Base-by-base conservation (phyloP, 768 basidiomycete genomes). In the Gloeostereum incarnatum region DNA sequence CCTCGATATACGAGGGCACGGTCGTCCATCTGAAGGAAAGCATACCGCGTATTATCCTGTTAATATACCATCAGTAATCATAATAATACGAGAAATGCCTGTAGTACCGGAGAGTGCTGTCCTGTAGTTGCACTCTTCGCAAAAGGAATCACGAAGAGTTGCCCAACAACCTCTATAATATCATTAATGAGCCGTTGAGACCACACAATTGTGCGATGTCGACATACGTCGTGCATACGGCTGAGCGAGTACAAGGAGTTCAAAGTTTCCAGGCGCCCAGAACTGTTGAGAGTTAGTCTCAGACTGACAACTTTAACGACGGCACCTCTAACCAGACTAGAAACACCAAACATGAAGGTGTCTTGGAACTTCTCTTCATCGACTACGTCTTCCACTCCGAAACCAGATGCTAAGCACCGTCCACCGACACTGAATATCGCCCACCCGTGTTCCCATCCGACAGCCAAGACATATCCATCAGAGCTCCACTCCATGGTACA, bases 11-110 rank as follows among this genome's bases (percentile, higher is more conserved):
- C 79, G 1, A 96, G 69, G 2, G 87, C 85, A 29, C 90, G 78
- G 49, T 98, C 94, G 50, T 97, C 92, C 76, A 93, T 78, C 60
- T 94, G 91, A 27, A 97, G 67, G 60, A 94, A 94, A 1, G 90
- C 93, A 53, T 94, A 94, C 47, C 88, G 80, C 6, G 92, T 91
- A 53, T 96, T 97, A 53, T 97, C 93, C 90, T 92, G 31, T 30
- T 27, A 27, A n/a, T n/a, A n/a, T n/a, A 31, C 3, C 20, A 1
- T 43, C 18, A 43, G 36, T n/a, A 18, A 10, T 23, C 38, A 10
- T 18, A n/a, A 32, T 4, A 20, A 31, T 18, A n/a, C 11, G 13
- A 35, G 13, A 9, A 10, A 17, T 35, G n/a, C 11, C 7, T 19
- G 21, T 17, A 22, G 9, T 52, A 91, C 92, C 5, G 93, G 94